Percentiles rank a stretch among this genome's conserved stretches.
These are phyloP conservation scores for Saccharomycopsis sp. DNA, from an alignment of 805 yeast genomes.

Conservation along the genomic window DNA sequence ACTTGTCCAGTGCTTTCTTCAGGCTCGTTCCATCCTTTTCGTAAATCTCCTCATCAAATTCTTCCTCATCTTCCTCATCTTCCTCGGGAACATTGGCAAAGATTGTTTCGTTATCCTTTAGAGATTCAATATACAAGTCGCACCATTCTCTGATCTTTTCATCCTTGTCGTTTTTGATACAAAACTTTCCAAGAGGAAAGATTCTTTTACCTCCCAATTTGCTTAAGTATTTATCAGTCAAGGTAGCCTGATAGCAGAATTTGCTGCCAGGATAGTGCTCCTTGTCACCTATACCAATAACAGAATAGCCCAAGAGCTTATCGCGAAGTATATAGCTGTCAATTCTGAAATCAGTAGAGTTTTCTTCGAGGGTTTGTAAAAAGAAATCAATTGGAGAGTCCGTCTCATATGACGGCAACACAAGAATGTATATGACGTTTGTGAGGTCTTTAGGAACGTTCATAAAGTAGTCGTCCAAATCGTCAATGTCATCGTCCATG, in stretches of 20 bases:
- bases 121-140: conserved; percentile 47
- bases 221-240: conserved; percentile 68
- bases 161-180: conserved; percentile 67
- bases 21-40: conserved; percentile 23
- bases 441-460: conserved; percentile 43
- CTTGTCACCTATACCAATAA: conserved; percentile 80
- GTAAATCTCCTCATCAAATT: conserved; percentile 27
- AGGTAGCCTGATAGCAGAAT: conserved; percentile 79
- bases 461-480: conserved; percentile 75
- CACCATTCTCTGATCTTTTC: conserved; percentile 61
- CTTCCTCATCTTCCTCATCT: conserved; percentile 44
- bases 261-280: conserved; percentile 72
- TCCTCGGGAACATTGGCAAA: conserved; percentile 52
- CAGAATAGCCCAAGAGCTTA: conserved; percentile 69
- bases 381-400: conserved; percentile 90
- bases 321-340: conserved; percentile 65
- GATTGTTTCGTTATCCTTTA: conserved; percentile 63
- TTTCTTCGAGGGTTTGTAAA: conserved; percentile 71
- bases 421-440: conserved; percentile 57
- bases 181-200: conserved; percentile 76
- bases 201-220: conserved; percentile 82
- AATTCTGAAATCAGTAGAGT: conserved; percentile 76
- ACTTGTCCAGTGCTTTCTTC: conserved; percentile 31
- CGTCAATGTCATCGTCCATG: conserved; percentile 75
- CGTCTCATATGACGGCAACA: conserved; percentile 85